Evolutionary conservation across 345 rosid genomes (phyloP).

Genomic region (Eutrema yunnanense): DNA sequence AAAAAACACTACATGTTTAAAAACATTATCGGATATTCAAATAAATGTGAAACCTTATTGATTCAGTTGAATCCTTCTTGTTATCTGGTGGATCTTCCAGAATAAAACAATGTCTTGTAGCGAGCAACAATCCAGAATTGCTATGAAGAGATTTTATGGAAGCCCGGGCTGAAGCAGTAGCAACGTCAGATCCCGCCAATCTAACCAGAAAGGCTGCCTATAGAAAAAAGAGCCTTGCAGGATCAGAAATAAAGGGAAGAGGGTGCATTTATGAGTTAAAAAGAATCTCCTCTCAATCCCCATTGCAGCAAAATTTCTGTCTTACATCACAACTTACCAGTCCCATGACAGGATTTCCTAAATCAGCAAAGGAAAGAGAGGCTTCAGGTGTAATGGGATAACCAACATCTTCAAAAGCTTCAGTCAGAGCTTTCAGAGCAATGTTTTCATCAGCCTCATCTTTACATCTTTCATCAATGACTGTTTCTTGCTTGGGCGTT

Average conservation of each 20-base stretch:
- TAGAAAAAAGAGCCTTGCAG: conserved; percentile 10
- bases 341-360: conserved; percentile 97
- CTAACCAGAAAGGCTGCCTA: conserved; percentile 76
- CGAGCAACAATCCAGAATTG: conserved; percentile 62
- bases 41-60: conserved; percentile 43
- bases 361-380: conserved; percentile 74
- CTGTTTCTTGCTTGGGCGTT: conserved; percentile 36
- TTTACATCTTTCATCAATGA: conserved; percentile 34
- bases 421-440: conserved; percentile 69
- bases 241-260: conserved; percentile 2
- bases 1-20: background rate
- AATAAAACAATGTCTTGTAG: conserved; percentile 77
- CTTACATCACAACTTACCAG: conserved; percentile 54
- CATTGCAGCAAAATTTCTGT: background rate
- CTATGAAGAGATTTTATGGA: conserved; percentile 59
- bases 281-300: background rate
- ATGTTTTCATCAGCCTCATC: conserved; percentile 41
- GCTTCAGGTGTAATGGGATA: conserved; percentile 55
- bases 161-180: conserved; percentile 63
- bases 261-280: background rate
- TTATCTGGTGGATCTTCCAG: conserved; percentile 86
- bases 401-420: conserved; percentile 89
- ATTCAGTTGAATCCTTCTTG: conserved; percentile 40
- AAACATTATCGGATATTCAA: background rate
- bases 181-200: conserved; percentile 60